Evolutionary conservation across 1,284 basidiomycete species (phyloP).

Genomic region (Ganoderma leucocontextum): DNA sequence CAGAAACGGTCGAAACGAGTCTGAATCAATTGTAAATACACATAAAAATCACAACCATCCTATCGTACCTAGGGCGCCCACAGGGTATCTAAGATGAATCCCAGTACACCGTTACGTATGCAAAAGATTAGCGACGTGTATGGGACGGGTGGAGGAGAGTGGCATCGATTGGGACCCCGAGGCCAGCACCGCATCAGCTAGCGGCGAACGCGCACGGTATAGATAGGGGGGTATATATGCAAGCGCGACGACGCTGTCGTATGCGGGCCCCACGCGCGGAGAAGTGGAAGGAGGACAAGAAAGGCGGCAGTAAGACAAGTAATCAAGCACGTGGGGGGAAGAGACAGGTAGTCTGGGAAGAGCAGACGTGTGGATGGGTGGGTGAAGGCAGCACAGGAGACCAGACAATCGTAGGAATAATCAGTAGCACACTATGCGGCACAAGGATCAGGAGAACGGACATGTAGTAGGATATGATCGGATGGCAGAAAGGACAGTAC

Average conservation of each 20-base stretch:
- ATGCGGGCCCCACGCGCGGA: conserved; percentile 11
- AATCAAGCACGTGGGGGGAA: neutral
- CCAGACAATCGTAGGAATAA: neutral
- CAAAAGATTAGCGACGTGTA: neutral
- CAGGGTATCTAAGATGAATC: neutral
- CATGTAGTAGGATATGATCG: neutral
- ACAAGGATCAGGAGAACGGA: conserved; percentile 6
- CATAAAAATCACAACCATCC: conserved; percentile 7
- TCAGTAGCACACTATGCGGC: conserved; percentile 3
- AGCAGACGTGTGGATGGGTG: neutral
- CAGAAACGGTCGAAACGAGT: neutral
- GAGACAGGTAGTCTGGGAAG: neutral
- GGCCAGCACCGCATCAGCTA: conserved; percentile 7
- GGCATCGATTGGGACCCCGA: neutral
- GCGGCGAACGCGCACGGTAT: conserved; percentile 1
- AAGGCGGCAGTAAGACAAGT: neutral
- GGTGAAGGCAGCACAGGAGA: conserved; percentile 1
- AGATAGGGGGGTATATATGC: conserved; percentile 10
- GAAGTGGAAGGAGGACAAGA: conserved; percentile 4
- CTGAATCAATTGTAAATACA: neutral
- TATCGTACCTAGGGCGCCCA: conserved; percentile 7
- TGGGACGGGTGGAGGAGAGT: conserved; percentile 2
- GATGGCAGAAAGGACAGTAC: conserved; percentile 9
- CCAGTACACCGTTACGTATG: neutral
- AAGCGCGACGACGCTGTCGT: conserved; percentile 18